phyloP scores from a whole-genome alignment of 1,284 basidiomycete species.

The Heliocybe sulcata region DNA sequence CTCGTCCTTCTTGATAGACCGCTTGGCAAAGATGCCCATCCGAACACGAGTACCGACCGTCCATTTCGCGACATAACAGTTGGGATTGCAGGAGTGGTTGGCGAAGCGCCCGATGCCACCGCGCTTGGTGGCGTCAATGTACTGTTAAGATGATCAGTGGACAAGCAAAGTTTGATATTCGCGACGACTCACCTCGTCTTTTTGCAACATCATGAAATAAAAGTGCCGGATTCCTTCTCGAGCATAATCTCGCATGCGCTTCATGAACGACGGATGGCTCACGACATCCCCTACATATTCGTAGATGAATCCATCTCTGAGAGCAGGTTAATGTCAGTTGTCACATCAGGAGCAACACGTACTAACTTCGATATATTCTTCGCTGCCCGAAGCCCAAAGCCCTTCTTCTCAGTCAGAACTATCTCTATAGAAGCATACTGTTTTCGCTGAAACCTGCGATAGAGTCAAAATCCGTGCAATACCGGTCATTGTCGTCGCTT shows the following conservation, averaged over 20 bases:
- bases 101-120: conserved; percentile 96
- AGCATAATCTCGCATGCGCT: conserved; percentile 92
- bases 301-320: conserved; percentile 89
- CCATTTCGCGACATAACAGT: conserved; percentile 99
- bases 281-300: conserved; percentile 99
- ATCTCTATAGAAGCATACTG: conserved; percentile 89
- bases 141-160: conserved; percentile 46
- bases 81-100: conserved; percentile 97
- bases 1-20: conserved; percentile 76
- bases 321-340: neutral
- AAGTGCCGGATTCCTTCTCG: conserved; percentile 94
- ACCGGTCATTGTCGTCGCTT: conserved; percentile 17
- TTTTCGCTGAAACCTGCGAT: conserved; percentile 73
- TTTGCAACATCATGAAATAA: conserved; percentile 99
- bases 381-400: conserved; percentile 84
- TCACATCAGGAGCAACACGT: conserved; percentile 22
- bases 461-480: neutral
- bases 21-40: conserved; percentile 97
- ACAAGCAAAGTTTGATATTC: neutral
- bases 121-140: conserved; percentile 96
- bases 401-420: conserved; percentile 93
- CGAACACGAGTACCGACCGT: conserved; percentile 87
- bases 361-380: conserved; percentile 61
- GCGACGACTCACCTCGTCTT: conserved; percentile 72
- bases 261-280: conserved; percentile 80